A percentile compares a stretch with the other conserved stretches of the same genome.
Evolutionary conservation across 2,329 filamentous ascomycete genomes (phyloP).

Genomic region (Ophioceras dolichostomum): DNA sequence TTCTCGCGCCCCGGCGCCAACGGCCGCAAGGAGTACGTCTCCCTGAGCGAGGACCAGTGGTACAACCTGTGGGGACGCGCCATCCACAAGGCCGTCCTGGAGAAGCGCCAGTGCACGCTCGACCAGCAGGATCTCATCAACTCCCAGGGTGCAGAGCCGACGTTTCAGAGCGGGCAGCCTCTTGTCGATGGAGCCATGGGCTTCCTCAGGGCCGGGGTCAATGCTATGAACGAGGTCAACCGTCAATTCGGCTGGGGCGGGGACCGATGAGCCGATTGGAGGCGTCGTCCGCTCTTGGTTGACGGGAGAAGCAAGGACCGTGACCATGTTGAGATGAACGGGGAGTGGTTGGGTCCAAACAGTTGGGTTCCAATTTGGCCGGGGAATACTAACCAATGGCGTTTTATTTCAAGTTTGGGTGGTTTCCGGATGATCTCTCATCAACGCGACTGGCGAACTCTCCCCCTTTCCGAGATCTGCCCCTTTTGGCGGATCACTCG

Average conservation of each 20-base stretch:
- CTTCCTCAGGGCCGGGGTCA: conserved; percentile 33
- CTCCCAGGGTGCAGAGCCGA: conserved; percentile 19
- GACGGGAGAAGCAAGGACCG: no score
- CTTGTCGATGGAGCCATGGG: conserved; percentile 25
- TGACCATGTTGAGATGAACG: no score
- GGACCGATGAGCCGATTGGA: conserved; percentile 12
- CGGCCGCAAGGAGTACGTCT: conserved; percentile 35
- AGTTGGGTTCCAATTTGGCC: no score
- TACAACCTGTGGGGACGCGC: conserved; percentile 49
- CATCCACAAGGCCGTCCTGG: conserved; percentile 46
- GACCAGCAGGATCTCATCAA: conserved; percentile 43
- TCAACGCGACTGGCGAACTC: no score
- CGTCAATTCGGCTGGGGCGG: conserved; percentile 41
- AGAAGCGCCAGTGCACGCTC: conserved; percentile 40
- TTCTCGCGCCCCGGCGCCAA: conserved; percentile 27
- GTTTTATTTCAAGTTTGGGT: no score
- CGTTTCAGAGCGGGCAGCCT: conserved; percentile 18
- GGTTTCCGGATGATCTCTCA: no score
- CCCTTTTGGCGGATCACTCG: no score
- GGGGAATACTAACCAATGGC: no score
- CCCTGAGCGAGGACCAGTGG: conserved; percentile 45
- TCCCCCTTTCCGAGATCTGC: no score
- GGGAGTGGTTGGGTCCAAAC: no score
- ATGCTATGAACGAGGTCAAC: conserved; percentile 39
- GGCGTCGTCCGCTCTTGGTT: no score